phyloP scores from a whole-genome alignment of 352 stramenopile species.

The Globisporangium echinulatum region DNA sequence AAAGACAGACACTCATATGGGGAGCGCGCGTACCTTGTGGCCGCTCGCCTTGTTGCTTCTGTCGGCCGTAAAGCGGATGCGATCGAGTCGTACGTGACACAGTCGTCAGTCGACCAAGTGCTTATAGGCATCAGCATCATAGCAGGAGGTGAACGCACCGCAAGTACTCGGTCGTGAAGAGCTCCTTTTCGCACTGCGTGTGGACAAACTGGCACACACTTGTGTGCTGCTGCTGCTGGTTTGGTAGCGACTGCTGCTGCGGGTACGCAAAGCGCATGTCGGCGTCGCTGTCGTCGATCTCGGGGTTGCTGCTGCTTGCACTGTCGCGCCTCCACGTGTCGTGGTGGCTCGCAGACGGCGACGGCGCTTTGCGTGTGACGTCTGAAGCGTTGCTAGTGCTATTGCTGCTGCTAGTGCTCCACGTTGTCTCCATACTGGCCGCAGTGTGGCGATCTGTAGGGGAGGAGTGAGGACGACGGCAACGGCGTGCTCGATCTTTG shows the following conservation, averaged over 20 bases:
- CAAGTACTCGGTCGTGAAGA: constrained; percentile 72
- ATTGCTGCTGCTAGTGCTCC: background rate
- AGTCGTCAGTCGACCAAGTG: background rate
- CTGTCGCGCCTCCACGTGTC: background rate
- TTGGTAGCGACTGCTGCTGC: background rate
- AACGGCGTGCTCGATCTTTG: too few species aligned
- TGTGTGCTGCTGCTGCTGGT: background rate
- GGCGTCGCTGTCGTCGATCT: constrained; percentile 6
- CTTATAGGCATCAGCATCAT: background rate
- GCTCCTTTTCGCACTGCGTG: constrained; percentile 66
- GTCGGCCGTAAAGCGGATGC: background rate
- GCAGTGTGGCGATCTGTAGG: background rate
- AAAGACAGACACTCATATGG: background rate
- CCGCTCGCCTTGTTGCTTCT: constrained; percentile 85
- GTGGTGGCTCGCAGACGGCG: too few species aligned
- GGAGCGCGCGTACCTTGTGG: constrained; percentile 43
- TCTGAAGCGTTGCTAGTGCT: background rate
- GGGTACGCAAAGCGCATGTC: constrained; percentile 14
- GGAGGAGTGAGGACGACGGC: background rate
- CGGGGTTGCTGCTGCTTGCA: constrained; percentile 18
- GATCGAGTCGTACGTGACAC: constrained; percentile 1
- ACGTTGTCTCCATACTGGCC: background rate
- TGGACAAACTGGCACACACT: constrained; percentile 44
- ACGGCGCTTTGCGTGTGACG: background rate
- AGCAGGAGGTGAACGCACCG: constrained; percentile 21